phyloP scores from a whole-genome alignment of 129 eudicot species.

The Lactuca saligna region DNA sequence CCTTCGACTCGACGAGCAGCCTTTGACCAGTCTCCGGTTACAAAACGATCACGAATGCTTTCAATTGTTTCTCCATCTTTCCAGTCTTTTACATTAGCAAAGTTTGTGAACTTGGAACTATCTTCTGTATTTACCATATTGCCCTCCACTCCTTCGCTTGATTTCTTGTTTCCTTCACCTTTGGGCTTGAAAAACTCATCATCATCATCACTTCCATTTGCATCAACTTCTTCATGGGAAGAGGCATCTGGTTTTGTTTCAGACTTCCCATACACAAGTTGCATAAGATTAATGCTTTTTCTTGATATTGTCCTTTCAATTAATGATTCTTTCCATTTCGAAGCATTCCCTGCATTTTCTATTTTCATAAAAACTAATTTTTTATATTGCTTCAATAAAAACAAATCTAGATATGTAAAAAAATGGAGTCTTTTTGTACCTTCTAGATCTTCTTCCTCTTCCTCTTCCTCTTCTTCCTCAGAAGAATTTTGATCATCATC shows the following conservation, averaged over 20 bases:
- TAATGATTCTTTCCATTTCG: constrained; percentile 88
- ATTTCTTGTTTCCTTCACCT: constrained; percentile 74
- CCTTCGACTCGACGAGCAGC: constrained; percentile 65
- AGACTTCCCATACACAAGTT: constrained; percentile 81
- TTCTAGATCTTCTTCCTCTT: constrained; percentile 24
- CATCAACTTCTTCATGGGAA: constrained; percentile 39
- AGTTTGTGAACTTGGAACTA: constrained; percentile 61
- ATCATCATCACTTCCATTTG: constrained; percentile 45
- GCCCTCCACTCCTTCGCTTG: constrained; percentile 37
- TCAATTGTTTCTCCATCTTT: constrained; percentile 44
- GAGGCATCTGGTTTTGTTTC: constrained; percentile 36
- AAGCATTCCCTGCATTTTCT: constrained; percentile 75
- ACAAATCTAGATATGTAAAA: constrained; percentile 12
- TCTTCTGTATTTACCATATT: constrained; percentile 55
- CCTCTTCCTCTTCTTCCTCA: constrained; percentile 40
- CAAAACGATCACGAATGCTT: constrained; percentile 91
- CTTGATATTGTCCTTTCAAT: constrained; percentile 59
- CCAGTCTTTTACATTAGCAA: constrained; percentile 53
- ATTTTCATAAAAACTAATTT: constrained; percentile 13
- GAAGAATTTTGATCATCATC: constrained; percentile 37
- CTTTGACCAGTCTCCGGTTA: constrained; percentile 91
- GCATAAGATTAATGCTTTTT: constrained; percentile 74
- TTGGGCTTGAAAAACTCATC: constrained; percentile 89
- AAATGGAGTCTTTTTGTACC: constrained; percentile 32
- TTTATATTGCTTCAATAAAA: not conserved